Evolutionary conservation across 2,329 filamentous ascomycete genomes (phyloP), one percentile per base, ranked within the genome.

Genomic region (Leptodontidium sp.): DNA sequence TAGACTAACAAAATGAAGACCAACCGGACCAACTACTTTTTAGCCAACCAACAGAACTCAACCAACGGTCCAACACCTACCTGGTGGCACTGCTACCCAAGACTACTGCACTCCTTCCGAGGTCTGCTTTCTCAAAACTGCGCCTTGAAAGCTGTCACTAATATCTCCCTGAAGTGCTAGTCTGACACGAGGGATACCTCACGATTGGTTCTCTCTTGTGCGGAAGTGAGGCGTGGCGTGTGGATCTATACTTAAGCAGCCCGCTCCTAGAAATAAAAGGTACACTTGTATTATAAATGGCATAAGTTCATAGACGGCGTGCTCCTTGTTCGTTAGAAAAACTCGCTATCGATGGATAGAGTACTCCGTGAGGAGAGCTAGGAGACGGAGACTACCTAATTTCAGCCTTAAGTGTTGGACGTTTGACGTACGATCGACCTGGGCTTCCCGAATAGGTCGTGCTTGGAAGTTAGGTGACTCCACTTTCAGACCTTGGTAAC

Each of bases 301-400:
- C 38, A 45, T 26, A 4, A 59, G 2, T 17, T 15, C 14, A 14
- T 1, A 8, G 38, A 29, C 21, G 21, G 57, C 57, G 35, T 59
- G 21, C 38, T 26, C 21, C 21, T 21, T 21, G 21, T 21, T 21
- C 21, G 21, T 21, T 21, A 21, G 12, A 45, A 29, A 32, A 24
- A 21, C 57, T 45, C 21, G 35, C 32, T 40, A 58, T 43, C n/a
- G 55, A 58, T 40, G 11, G 17, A 58, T 40, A 40, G 21, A 40
- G 55, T 38, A 58, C 40, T 24, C 35, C 55, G n/a, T 24, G 17
- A 17, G 17, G 4, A 38, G 11, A 24, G n/a, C 55, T 24, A 40
- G 38, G 52, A 55, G 52, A 29, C 55, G 55, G 55, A 58, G 55
- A n/a, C 55, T 58, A 55, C 29, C 29, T n/a, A 24, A 40, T 40